These are phyloP conservation scores for Monosporascus sp. DNA, from an alignment of 2,329 filamentous ascomycete species.

Conservation along the genomic window DNA sequence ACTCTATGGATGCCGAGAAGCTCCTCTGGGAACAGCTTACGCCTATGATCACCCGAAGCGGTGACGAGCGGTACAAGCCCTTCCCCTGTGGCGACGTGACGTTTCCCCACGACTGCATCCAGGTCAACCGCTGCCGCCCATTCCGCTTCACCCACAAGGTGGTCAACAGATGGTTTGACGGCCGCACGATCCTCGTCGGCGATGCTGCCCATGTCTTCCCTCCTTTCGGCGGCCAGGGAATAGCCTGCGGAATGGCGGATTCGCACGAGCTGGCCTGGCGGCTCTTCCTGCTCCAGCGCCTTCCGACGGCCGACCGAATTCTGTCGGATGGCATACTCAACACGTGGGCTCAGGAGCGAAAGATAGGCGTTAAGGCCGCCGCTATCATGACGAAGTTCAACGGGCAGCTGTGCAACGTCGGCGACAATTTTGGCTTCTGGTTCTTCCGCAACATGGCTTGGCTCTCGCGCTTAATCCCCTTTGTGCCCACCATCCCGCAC, in stretches of 20 bases:
- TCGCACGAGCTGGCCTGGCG: conserved; percentile 30
- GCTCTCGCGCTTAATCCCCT: conserved; percentile 7
- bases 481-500: conserved; percentile 5
- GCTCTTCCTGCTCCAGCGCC: conserved; percentile 15
- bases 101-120: conserved; percentile 40
- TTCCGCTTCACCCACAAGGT: conserved; percentile 39
- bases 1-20: conserved; percentile 24
- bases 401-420: conserved; percentile 18
- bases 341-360: conserved; percentile 16
- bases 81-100: conserved; percentile 22
- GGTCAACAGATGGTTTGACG: conserved; percentile 40
- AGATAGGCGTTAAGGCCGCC: conserved; percentile 12
- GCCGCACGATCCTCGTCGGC: conserved; percentile 37
- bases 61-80: conserved; percentile 17
- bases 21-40: conserved; percentile 24
- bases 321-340: conserved; percentile 8
- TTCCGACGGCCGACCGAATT: conserved; percentile 3
- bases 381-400: conserved; percentile 15
- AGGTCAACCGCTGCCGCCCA: conserved; percentile 37
- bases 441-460: conserved; percentile 10
- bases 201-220: conserved; percentile 49
- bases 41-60: conserved; percentile 24
- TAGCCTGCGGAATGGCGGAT: conserved; percentile 29
- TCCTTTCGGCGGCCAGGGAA: conserved; percentile 36
- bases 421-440: conserved; percentile 12